Base-by-base conservation (phyloP, 2,329 filamentous ascomycete species). In the Xylaria sp. region DNA sequence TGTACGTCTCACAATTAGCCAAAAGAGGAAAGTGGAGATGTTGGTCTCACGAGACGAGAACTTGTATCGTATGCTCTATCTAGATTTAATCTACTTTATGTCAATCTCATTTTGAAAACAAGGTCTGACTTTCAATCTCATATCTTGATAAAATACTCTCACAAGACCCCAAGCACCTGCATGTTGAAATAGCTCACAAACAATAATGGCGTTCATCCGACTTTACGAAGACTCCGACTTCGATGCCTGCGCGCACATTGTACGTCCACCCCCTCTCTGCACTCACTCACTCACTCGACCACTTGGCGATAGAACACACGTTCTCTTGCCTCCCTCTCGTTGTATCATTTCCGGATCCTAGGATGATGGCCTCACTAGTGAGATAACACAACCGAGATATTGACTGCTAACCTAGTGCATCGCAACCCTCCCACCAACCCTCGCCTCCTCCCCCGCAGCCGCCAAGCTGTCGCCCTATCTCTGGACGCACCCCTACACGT, bases 401-500 rank as follows among this genome's bases (percentile, higher is more conserved):
- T 69, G 30, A 68, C 66, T 39, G 17, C 17, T 4, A 61, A 27
- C 45, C n/a, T 34, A 85, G 84, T 86, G 84, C 75, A 82, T 83
- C 61, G 81, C 77, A 32, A 86, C 84, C 36, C 81, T 85, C 19
- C 82, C 83, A 3, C 81, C 81, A 0, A 81, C 79, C 4, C 80
- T 85, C n/a, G 45, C 72, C 30, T 53, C 72, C 19, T 82, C 81
- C 32, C 74, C 79, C 42, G 73, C 72, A 11, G 80, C 79, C 4
- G 69, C 71, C 55, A 77, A 77, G 19, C 78, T 84, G 34, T 79
- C 82, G 14, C 83, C 84, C 0, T 85, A 86, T 76, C 71, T 86
- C 73, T 86, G 84, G 84, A 84, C 83, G 8, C 83, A 85, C 73
- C 84, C 81, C 45, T 85, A 82, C 79, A 84, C 82, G 17, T 77